Percentiles rank a stretch among this genome's conserved stretches.
These are phyloP conservation scores for Suhomyces sp. DNA, from an alignment of 805 yeast species.

Conservation along the genomic window DNA sequence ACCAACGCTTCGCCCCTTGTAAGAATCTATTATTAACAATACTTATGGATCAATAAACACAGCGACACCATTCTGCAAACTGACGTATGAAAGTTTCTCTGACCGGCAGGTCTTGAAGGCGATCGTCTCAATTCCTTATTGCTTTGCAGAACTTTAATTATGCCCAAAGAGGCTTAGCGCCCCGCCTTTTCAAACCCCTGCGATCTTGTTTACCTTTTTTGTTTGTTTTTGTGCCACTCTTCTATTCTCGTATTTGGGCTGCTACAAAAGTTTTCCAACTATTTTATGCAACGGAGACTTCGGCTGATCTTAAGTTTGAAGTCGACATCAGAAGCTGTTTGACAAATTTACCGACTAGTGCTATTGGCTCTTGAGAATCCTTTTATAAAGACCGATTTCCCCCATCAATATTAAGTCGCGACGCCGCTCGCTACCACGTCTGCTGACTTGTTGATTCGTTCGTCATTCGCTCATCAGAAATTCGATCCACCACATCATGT, in stretches of 20 bases:
- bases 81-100: not conserved
- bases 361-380: not conserved
- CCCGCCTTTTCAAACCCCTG: not conserved
- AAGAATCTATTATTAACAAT: not conserved
- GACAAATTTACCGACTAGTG: not conserved
- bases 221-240: not conserved
- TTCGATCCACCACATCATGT: constrained; percentile 16
- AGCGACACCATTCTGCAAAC: not conserved
- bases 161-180: not conserved
- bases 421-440: not conserved
- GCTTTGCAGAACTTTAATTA: not conserved
- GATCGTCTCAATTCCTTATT: not conserved
- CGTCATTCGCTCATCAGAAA: not conserved
- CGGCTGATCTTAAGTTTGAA: not conserved
- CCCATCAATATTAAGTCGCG: not conserved
- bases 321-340: not conserved
- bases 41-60: not conserved
- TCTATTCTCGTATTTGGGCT: not conserved
- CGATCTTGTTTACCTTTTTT: not conserved
- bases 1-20: not conserved
- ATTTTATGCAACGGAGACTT: not conserved
- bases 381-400: not conserved
- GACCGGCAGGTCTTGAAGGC: not conserved
- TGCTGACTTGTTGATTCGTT: not conserved
- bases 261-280: not conserved